These are phyloP conservation scores for Ajuga reptans DNA, from an alignment of 305 asterid genomes.

Conservation along the genomic window DNA sequence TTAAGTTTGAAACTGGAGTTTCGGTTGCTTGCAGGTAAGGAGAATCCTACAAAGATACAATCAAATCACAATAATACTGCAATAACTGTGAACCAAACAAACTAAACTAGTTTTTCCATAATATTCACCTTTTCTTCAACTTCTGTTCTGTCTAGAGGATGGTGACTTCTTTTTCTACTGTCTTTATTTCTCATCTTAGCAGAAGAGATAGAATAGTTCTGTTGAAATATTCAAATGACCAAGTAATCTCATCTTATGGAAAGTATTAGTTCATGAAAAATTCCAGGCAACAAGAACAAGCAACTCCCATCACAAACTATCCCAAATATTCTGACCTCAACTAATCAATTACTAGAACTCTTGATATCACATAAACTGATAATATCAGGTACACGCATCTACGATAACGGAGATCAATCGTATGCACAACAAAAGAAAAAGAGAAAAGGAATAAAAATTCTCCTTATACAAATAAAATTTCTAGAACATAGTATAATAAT, in stretches of 20 bases:
- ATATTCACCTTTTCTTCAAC: slow-evolving; percentile 51
- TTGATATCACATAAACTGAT: background rate
- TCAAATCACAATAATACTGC: slow-evolving; percentile 12
- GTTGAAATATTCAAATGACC: slow-evolving; percentile 26
- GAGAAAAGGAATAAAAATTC: slow-evolving; percentile 2
- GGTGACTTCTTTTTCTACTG: slow-evolving; percentile 38
- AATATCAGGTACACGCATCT: background rate
- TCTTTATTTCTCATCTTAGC: slow-evolving; percentile 53
- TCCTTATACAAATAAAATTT: background rate
- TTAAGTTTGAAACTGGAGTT: slow-evolving; percentile 66
- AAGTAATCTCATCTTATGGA: slow-evolving; percentile 5
- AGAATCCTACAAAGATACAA: slow-evolving; percentile 37
- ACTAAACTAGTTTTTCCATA: slow-evolving; percentile 14
- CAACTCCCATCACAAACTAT: background rate
- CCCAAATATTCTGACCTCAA: slow-evolving; percentile 5
- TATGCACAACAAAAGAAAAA: background rate
- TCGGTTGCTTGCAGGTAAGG: slow-evolving; percentile 46
- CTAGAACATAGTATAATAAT: background rate
- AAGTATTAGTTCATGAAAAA: slow-evolving; percentile 13
- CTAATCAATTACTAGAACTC: slow-evolving; percentile 1
- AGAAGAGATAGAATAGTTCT: slow-evolving; percentile 51
- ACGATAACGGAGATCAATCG: background rate
- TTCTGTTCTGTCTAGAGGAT: slow-evolving; percentile 35
- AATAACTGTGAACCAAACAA: slow-evolving; percentile 14
- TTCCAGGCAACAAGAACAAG: slow-evolving; percentile 3